Evolutionary conservation across 1,139 yeast species (phyloP).

Genomic region (Hanseniaspora gamundiae): DNA sequence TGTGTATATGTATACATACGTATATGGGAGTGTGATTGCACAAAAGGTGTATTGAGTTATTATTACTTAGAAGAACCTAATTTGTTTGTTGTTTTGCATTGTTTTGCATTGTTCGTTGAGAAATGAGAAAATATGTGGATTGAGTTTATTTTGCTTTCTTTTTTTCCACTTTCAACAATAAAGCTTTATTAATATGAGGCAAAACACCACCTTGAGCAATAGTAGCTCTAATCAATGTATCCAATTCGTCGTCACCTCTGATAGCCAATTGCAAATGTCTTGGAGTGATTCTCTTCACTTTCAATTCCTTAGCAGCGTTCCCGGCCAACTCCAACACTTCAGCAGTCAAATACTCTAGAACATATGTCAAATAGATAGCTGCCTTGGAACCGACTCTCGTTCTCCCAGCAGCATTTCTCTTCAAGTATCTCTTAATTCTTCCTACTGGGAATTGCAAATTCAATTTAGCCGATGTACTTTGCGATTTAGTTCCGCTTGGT

Average conservation of each 20-base stretch:
- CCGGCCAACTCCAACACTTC: conserved; percentile 98
- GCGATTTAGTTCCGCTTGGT: conserved; percentile 50
- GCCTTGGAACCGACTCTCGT: conserved; percentile 96
- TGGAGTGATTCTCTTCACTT: conserved; percentile 97
- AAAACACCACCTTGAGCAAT: conserved; percentile 99
- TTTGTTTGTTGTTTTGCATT: background rate
- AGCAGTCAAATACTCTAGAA: conserved; percentile 91
- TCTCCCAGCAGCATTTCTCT: conserved; percentile 83
- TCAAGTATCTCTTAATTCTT: conserved; percentile 91
- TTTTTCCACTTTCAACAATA: conserved; percentile 84
- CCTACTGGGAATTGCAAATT: conserved; percentile 98
- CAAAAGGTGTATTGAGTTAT: no score
- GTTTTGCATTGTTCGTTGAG: background rate
- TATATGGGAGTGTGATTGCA: no score
- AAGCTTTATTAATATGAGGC: conserved; percentile 93
- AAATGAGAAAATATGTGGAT: background rate
- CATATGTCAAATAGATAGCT: conserved; percentile 94
- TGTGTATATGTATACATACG: background rate
- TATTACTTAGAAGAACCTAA: no score
- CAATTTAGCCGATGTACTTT: conserved; percentile 94
- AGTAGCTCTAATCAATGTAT: conserved; percentile 89
- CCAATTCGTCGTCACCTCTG: conserved; percentile 98
- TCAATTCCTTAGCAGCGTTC: conserved; percentile 96
- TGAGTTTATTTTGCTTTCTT: conserved; percentile 31
- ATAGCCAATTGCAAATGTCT: conserved; percentile 97